Base-by-base conservation (phyloP, 306 rosid species). In the Lablab purpureus region DNA sequence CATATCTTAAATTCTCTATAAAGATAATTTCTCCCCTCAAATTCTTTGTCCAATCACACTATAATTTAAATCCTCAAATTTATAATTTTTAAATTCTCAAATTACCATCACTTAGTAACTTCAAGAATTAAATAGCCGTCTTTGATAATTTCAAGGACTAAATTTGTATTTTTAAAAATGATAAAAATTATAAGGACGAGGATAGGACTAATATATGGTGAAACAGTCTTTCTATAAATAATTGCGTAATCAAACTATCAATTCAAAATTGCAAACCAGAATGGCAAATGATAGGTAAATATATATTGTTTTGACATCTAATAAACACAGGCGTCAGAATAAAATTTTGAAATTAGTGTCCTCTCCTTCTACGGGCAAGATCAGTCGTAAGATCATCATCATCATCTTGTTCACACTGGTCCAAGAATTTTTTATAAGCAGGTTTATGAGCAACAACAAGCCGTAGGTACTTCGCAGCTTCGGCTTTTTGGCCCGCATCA, bases 401-500 rank as follows among this genome's bases (percentile, higher is more conserved):
- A 52, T 86, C 88, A 4, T 88, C 88, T 23, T 56, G 83, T 81
- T 92, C 96, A 76, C 90, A 92, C 58, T 80, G 84, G 12, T 91
- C 92, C 90, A 92, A 82, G 76, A 59, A 95, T 72, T 85, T 85
- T 10, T 69, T 72, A 80, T 90, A 90, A 12, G 78, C 88, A 69
- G 98, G 94, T 59, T 87, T 85, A 81, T 87, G 81, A 14, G 92
- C 98, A 82, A 87, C 96, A 70, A 94, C 79, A 76, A 84, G 83
- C 65, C 94, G 98, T 76, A 95, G 85, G 84, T 89, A 87, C 76
- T 90, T 85, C 6, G 88, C 80, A 63, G 99, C 97, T 84, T 95
- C 99, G 15, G 83, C 87, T 84, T 89, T 91, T 37, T 89, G 90
- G 68, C 97, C 97, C 21, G 77, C 85, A 14, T 88, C 89, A 74